Evolutionary conservation across 2,329 filamentous ascomycete species (phyloP), one percentile per base, ranked within the genome.

Genomic region (Chaetomiaceae sp.): DNA sequence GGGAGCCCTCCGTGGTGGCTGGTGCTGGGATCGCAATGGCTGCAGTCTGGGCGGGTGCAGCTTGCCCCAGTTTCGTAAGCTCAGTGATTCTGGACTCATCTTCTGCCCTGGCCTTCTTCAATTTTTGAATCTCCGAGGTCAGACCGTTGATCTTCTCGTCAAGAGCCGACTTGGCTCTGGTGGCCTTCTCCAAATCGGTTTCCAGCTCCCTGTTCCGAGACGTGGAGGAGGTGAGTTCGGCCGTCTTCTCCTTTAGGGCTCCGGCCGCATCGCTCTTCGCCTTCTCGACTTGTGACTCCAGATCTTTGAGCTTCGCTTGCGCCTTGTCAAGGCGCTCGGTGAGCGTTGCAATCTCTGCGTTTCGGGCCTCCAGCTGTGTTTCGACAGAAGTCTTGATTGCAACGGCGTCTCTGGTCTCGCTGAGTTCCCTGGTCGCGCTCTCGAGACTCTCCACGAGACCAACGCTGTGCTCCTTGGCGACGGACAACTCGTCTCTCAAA

Each of bases 401-500:
- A 14, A 59, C 57, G 9, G 64, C 61, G 40, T 74, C 70, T 8
- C 65, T 70, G 17, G 65, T 64, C 50, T 75, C 69, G 48, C 56
- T 74, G 6, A 88, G 67, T 56, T 88, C 81, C 11, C 77, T 71
- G 2, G 81, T 84, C 0, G 82, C 77, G 41, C 76, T 76, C 60
- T 89, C 84, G 2, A 90, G 67, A 47, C 75, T 86, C 58, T 79
- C 71, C 1, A 79, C 77, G 57, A 88, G 74, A n/a, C 76, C 74
- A 49, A 79, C 69, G 33, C 78, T 81, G 35, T 83, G 84, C 58
- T 93, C 84, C 55, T 86, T 81, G 9, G 82, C 81, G 11, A 80
- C 77, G 2, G 78, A 75, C 4, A 95, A 71, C 56, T 94, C 86
- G 3, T 77, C 71, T 63, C 84, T 82, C 18, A 95, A 69, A 2